These are phyloP conservation scores for Pseudogymnoascus sp. DNA, from an alignment of 2,329 filamentous ascomycete genomes.

Conservation along the genomic window DNA sequence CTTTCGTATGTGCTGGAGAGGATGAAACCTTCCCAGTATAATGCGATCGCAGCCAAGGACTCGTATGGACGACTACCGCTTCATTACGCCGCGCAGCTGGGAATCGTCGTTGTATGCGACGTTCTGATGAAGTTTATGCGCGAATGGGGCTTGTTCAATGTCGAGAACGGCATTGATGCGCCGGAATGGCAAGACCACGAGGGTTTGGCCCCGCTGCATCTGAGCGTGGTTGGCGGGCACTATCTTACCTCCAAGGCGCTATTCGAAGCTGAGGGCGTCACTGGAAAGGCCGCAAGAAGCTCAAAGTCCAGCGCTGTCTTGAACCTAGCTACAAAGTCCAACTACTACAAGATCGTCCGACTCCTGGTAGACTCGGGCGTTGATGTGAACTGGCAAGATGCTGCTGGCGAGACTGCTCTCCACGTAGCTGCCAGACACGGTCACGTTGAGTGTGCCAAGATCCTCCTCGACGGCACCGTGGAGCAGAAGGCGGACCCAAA, in stretches of 20 bases:
- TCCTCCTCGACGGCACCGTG: slow-evolving; percentile 62
- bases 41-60: slow-evolving; percentile 62
- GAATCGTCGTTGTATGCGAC: slow-evolving; percentile 84
- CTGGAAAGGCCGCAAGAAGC: neutral
- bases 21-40: slow-evolving; percentile 59
- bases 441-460: slow-evolving; percentile 69
- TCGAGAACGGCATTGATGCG: slow-evolving; percentile 78
- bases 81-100: slow-evolving; percentile 92
- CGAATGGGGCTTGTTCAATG: slow-evolving; percentile 78
- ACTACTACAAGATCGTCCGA: slow-evolving; percentile 76
- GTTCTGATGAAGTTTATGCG: slow-evolving; percentile 84
- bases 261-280: slow-evolving; percentile 68
- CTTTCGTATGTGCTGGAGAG: slow-evolving; percentile 56
- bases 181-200: slow-evolving; percentile 86
- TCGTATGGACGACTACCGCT: slow-evolving; percentile 75
- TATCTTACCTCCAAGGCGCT: slow-evolving; percentile 75
- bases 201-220: slow-evolving; percentile 81
- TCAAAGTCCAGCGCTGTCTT: slow-evolving; percentile 83
- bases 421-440: slow-evolving; percentile 88
- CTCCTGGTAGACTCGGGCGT: slow-evolving; percentile 84
- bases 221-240: slow-evolving; percentile 88
- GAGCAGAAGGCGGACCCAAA: slow-evolving; percentile 70
- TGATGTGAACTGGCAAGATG: slow-evolving; percentile 88
- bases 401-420: slow-evolving; percentile 81
- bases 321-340: slow-evolving; percentile 78